Base-by-base conservation (phyloP, 257 asterid species). In the Nemophila menziesii region DNA sequence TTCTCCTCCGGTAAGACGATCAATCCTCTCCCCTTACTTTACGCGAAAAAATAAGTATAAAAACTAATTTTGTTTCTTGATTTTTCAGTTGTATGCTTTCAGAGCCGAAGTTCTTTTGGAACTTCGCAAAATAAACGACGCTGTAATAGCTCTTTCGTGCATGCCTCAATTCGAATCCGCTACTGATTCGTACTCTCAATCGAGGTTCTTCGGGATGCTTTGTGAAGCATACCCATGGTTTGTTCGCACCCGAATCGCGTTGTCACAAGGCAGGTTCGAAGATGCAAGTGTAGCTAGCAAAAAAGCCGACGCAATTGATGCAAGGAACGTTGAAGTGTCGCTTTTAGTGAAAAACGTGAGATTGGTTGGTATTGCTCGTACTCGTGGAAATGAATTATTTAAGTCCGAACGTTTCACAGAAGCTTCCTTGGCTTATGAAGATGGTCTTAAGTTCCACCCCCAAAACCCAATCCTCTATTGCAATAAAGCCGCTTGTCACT, bases 401-500 rank as follows among this genome's bases (percentile, higher is more conserved):
- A 84, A 84, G 39, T 72, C 95, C 1, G 95, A 84, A 56, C 80
- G 98, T 72, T 79, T 49, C 41, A 80, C 98, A 0, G 98, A 84
- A 63, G 98, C 98, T 9, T 84, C 92, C 71, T 60, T 82, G 11
- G 95, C 95, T 14, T 89, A 89, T 37, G 82, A 72, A 19, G 95
- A 89, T 40, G 98, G 98, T 46, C 83, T 89, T 44, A 68, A 59
- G 45, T 56, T 70, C 8, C 95, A 89, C 64, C 79, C 94, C 42
- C 67, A 81, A 14, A 89, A 78, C 57, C 68, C 98, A n/a, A 79
- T 89, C 51, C 80, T 89, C 43, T 89, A 72, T 58, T 84, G 95
- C 79, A 89, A 89, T 48, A 72, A 95, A 72, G 95, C 98, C 1
- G 98, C 98, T 68, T 89, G 98, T 51, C 76, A 90, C 94, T 77